These are phyloP conservation scores for Coemansia sp. DNA, from an alignment of 192 early-diverging fungal genomes.

Conservation along the genomic window DNA sequence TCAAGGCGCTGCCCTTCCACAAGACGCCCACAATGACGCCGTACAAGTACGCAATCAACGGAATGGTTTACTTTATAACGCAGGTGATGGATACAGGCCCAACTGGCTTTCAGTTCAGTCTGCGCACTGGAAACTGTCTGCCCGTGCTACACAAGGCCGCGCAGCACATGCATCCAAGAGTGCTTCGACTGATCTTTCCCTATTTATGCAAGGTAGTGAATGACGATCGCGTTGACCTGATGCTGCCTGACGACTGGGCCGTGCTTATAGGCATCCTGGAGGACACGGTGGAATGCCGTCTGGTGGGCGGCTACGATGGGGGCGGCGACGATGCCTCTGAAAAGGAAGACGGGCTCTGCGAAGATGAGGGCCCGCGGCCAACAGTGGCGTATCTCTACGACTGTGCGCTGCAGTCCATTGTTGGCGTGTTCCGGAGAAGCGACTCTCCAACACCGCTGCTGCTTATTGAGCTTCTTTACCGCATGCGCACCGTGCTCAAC, in stretches of 20 bases:
- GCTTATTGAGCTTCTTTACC: conserved; percentile 37
- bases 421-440: conserved; percentile 22
- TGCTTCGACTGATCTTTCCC: conserved; percentile 44
- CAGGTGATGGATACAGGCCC: conserved; percentile 53
- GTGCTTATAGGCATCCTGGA: conserved; percentile 38
- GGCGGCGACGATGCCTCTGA: conserved; percentile 2
- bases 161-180: conserved; percentile 40
- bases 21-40: conserved; percentile 24
- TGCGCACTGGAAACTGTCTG: conserved; percentile 52
- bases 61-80: conserved; percentile 54
- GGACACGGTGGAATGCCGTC: conserved; percentile 32
- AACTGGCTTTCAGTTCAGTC: conserved; percentile 51
- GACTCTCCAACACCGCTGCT: conserved; percentile 12
- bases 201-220: conserved; percentile 50
- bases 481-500: conserved; percentile 25
- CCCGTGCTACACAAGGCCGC: conserved; percentile 49
- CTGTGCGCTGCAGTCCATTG: conserved; percentile 28
- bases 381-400: conserved; percentile 36
- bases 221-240: conserved; percentile 44
- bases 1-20: conserved; percentile 30
- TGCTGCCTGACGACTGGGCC: conserved; percentile 42
- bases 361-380: conserved; percentile 10
- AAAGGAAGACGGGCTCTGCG: conserved; percentile 9
- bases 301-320: conserved; percentile 14
- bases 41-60: conserved; percentile 48